These are phyloP conservation scores for Daucus carota DNA, from an alignment of 129 eudicot genomes.

Conservation along the genomic window DH1_v3.0 NC_030389.2:9550501-9551000, in stretches of 20 bases:
- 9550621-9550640: neutral
- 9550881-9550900: neutral
- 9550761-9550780: neutral
- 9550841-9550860: neutral
- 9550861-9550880: neutral
- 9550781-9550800: neutral
- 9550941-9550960: conserved; percentile 9
- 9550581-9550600: neutral
- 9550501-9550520: neutral
- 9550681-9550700: neutral
- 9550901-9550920: neutral
- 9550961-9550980: conserved; percentile 50
- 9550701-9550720: neutral
- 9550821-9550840: too few species aligned
- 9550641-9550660: neutral
- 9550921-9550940: neutral
- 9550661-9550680: neutral
- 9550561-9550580: neutral
- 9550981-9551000: conserved; percentile 90
- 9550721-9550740: neutral
- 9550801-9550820: neutral
- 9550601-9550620: neutral
- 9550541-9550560: neutral
- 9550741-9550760: neutral
- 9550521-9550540: neutral